Evolutionary conservation across 352 stramenopile genomes (phyloP).

Genomic region (Phytophthora hybrid): DNA sequence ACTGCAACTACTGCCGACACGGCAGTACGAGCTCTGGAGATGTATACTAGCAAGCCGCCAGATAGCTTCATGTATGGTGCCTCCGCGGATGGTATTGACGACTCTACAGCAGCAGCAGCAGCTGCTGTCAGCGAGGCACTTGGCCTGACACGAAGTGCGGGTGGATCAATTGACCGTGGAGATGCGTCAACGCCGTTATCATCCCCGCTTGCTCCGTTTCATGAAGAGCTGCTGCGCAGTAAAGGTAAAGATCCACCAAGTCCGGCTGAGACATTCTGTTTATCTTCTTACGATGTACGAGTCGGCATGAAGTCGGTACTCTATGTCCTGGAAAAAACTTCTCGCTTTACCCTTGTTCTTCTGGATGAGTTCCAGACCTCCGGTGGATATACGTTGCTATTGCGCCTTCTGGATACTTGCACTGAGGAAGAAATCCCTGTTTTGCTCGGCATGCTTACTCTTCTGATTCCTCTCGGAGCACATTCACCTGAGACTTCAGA

Average conservation of each 20-base stretch:
- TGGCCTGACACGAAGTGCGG: slow-evolving; percentile 45
- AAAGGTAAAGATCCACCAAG: neutral
- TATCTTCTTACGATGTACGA: slow-evolving; percentile 59
- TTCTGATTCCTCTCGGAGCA: slow-evolving; percentile 67
- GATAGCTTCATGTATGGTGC: slow-evolving; percentile 8
- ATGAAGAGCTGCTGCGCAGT: neutral
- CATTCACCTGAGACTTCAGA: slow-evolving; percentile 50
- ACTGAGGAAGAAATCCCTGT: slow-evolving; percentile 49
- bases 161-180: slow-evolving; percentile 3
- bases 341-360: slow-evolving; percentile 64
- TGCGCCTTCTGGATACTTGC: slow-evolving; percentile 50
- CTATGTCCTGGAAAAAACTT: slow-evolving; percentile 72
- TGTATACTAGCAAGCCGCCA: slow-evolving; percentile 7
- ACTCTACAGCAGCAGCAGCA: slow-evolving; percentile 35
- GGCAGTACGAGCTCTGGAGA: slow-evolving; percentile 43
- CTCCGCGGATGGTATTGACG: slow-evolving; percentile 13
- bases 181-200: neutral
- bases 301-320: slow-evolving; percentile 62
- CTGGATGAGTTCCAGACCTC: slow-evolving; percentile 73
- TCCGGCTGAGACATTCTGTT: slow-evolving; percentile 33
- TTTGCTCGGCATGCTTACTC: slow-evolving; percentile 61
- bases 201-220: neutral
- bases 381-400: slow-evolving; percentile 69
- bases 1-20: slow-evolving; percentile 41
- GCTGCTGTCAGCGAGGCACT: slow-evolving; percentile 74